Percentiles rank a stretch among this genome's conserved stretches.
Conservation (phyloP, 1,284 basidiomycete genomes). For the Microbotryum lychnidis-dioicae region DNA sequence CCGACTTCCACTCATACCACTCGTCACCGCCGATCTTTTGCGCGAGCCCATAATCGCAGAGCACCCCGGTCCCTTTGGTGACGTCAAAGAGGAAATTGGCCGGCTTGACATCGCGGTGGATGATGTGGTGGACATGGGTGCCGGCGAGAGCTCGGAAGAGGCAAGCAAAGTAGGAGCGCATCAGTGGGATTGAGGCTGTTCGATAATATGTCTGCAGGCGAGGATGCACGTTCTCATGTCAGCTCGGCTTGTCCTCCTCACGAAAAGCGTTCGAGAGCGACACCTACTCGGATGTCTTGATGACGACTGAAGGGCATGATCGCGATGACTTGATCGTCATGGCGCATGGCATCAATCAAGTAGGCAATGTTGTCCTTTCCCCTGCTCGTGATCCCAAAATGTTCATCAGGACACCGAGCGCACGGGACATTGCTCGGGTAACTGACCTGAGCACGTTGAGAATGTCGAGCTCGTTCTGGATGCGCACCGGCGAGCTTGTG, state of each 20-base stretch:
- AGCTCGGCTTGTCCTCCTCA: neutral
- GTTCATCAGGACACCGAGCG: neutral
- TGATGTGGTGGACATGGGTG: slow-evolving; percentile 77
- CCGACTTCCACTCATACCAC: slow-evolving; percentile 32
- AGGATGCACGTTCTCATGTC: neutral
- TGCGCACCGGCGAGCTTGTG: slow-evolving; percentile 84
- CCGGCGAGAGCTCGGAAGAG: slow-evolving; percentile 84
- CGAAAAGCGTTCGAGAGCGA: neutral
- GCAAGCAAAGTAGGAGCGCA: slow-evolving; percentile 82
- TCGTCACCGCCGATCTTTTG: slow-evolving; percentile 44
- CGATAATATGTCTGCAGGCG: slow-evolving; percentile 61
- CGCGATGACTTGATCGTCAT: slow-evolving; percentile 85
- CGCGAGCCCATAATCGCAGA: slow-evolving; percentile 94
- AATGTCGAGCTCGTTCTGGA: slow-evolving; percentile 90
- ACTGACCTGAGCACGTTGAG: slow-evolving; percentile 59
- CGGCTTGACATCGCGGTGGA: slow-evolving; percentile 97
- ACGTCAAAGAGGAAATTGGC: slow-evolving; percentile 96
- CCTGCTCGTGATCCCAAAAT: slow-evolving; percentile 44
- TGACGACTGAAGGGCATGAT: slow-evolving; percentile 91
- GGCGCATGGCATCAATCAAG: slow-evolving; percentile 86
- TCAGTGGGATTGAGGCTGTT: slow-evolving; percentile 53
- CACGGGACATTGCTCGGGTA: neutral
- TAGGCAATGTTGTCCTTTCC: slow-evolving; percentile 79
- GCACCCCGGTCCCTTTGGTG: slow-evolving; percentile 67
- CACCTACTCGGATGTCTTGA: slow-evolving; percentile 79